Conservation (phyloP, 768 basidiomycete genomes). For the Trametes cingulata region DNA sequence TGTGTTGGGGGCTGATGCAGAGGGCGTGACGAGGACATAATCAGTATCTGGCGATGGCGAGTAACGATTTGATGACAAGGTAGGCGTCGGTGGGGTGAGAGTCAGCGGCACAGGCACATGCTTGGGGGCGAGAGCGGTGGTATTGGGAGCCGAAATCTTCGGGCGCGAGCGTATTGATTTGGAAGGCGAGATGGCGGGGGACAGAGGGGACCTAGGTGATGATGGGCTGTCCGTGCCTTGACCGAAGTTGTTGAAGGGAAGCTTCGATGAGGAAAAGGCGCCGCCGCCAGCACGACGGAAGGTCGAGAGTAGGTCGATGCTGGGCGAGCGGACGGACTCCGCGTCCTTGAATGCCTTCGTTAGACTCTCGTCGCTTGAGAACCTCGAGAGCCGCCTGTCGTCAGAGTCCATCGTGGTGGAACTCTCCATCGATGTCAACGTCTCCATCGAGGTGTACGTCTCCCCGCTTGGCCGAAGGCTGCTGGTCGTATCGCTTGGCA, state of each 20-base stretch:
- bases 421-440: slow-evolving; percentile 5
- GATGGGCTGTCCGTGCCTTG: neutral
- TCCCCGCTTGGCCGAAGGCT: slow-evolving; percentile 19
- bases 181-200: slow-evolving; percentile 4
- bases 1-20: slow-evolving; percentile 5
- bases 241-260: slow-evolving; percentile 2
- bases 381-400: slow-evolving; percentile 12
- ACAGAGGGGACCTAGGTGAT: slow-evolving; percentile 12
- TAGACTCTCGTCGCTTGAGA: slow-evolving; percentile 19
- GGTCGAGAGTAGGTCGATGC: slow-evolving; percentile 29
- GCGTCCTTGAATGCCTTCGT: slow-evolving; percentile 29
- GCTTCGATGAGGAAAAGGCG: slow-evolving; percentile 9
- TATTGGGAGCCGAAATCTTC: slow-evolving; percentile 31
- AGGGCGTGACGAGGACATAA: slow-evolving; percentile 25
- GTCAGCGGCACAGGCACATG: slow-evolving; percentile 28
- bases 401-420: slow-evolving; percentile 16
- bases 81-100: slow-evolving; percentile 25
- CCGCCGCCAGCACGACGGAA: slow-evolving; percentile 23
- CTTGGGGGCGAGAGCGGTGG: slow-evolving; percentile 22
- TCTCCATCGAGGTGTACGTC: slow-evolving; percentile 10
- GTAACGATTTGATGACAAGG: slow-evolving; percentile 1
- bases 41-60: slow-evolving; percentile 19
- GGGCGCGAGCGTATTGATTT: slow-evolving; percentile 22
- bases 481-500: slow-evolving; percentile 1
- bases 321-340: slow-evolving; percentile 29